phyloP scores from a whole-genome alignment of 2,329 filamentous ascomycete species.

The Rutstroemia sp. region DNA sequence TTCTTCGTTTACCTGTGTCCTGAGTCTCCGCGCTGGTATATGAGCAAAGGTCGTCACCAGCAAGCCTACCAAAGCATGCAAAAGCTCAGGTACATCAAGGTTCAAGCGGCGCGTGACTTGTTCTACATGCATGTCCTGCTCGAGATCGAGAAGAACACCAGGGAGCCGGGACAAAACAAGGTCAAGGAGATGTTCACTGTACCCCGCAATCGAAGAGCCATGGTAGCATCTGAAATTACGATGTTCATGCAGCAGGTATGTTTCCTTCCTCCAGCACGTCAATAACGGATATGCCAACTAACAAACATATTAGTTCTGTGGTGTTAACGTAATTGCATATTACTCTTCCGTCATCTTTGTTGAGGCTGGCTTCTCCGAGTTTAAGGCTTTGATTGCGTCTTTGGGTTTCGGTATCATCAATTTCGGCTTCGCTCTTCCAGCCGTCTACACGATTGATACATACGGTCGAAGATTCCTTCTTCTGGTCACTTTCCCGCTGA shows the following conservation, averaged over 20 bases:
- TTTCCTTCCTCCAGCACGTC: background rate
- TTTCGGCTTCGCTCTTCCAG: constrained; percentile 45
- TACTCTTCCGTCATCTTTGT: constrained; percentile 62
- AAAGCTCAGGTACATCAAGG: constrained; percentile 46
- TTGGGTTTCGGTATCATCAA: constrained; percentile 32
- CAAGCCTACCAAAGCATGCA: constrained; percentile 50
- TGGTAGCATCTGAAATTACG: constrained; percentile 60
- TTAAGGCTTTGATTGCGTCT: constrained; percentile 28
- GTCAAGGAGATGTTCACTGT: constrained; percentile 52
- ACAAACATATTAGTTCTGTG: constrained; percentile 32
- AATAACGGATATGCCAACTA: background rate
- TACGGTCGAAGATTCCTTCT: constrained; percentile 54
- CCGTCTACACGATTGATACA: constrained; percentile 56
- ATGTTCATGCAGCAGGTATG: constrained; percentile 39
- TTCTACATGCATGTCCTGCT: constrained; percentile 52
- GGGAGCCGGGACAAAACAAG: constrained; percentile 39
- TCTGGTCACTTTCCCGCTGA: constrained; percentile 59
- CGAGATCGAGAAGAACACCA: constrained; percentile 34
- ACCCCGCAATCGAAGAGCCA: constrained; percentile 48
- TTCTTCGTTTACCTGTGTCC: constrained; percentile 52
- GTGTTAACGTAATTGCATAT: constrained; percentile 56
- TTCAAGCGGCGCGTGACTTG: constrained; percentile 56
- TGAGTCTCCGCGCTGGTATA: constrained; percentile 58
- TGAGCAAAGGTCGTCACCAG: constrained; percentile 50
- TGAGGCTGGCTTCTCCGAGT: constrained; percentile 47